Percentiles rank a stretch among this genome's conserved stretches.
Conservation (phyloP, 192 early-diverging fungal species). For the Lunasporangiospora selenospora region DNA sequence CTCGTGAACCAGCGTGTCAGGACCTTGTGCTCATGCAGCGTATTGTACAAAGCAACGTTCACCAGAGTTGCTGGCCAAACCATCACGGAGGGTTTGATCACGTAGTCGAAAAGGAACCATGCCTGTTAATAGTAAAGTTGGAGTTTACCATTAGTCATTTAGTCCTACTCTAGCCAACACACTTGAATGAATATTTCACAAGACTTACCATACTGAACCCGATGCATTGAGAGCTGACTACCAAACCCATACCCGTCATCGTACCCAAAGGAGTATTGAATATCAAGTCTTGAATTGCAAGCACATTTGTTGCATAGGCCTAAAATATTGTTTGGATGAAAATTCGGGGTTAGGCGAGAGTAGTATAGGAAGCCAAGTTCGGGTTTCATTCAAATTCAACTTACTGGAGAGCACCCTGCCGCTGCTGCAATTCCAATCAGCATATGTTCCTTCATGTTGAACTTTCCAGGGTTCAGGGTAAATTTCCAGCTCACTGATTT, state of each 20-base stretch:
- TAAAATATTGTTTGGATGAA: too few relatives aligned
- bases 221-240: constrained; percentile 35
- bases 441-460: constrained; percentile 76
- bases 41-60: constrained; percentile 56
- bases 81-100: constrained; percentile 86
- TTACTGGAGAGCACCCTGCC: constrained; percentile 56
- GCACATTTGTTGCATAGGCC: constrained; percentile 39
- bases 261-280: constrained; percentile 17
- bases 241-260: constrained; percentile 23
- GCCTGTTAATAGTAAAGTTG: too few relatives aligned
- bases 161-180: too few relatives aligned
- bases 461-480: constrained; percentile 47
- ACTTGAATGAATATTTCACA: too few relatives aligned
- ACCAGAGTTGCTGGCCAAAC: constrained; percentile 86
- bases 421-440: constrained; percentile 64
- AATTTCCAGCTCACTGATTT: too few relatives aligned
- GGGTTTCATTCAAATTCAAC: too few relatives aligned
- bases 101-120: constrained; percentile 59
- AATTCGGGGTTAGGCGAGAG: too few relatives aligned
- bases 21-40: constrained; percentile 48
- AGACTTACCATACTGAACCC: constrained; percentile 42
- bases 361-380: too few relatives aligned
- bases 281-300: constrained; percentile 32
- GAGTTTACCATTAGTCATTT: too few relatives aligned
- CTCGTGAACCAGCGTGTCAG: constrained; percentile 38